Percentiles rank a stretch among this genome's conserved stretches.
Conservation (phyloP, 2,329 filamentous ascomycete species). For the Colletotrichum lindemuthianum region DNA sequence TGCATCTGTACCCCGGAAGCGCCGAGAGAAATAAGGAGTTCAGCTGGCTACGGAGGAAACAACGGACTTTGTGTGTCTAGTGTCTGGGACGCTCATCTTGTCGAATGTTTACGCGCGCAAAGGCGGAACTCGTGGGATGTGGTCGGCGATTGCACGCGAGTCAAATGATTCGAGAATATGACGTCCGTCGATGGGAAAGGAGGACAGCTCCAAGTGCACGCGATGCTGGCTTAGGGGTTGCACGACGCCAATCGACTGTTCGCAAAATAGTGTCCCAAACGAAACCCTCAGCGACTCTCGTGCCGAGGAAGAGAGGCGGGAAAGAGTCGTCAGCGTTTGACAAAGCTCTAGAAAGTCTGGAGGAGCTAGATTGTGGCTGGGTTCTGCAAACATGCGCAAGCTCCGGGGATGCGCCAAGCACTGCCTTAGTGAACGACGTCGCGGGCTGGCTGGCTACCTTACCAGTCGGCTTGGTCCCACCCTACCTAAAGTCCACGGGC, state of each 20-base stretch:
- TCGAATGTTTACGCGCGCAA: slow-evolving; percentile 19
- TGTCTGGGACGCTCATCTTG: slow-evolving; percentile 36
- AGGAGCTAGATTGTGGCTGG: slow-evolving; percentile 35
- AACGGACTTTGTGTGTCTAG: slow-evolving; percentile 37
- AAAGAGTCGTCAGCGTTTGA: slow-evolving; percentile 36
- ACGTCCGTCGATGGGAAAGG: slow-evolving; percentile 25
- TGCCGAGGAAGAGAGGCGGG: slow-evolving; percentile 31
- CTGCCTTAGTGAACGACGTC: no score
- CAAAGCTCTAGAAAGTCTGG: slow-evolving; percentile 30
- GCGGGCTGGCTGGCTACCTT: slow-evolving; percentile 10
- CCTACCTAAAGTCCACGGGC: neutral
- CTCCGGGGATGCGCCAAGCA: slow-evolving; percentile 34
- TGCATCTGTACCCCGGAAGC: slow-evolving; percentile 9
- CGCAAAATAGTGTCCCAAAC: neutral
- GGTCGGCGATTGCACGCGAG: slow-evolving; percentile 5
- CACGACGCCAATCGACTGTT: neutral
- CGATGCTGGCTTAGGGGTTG: slow-evolving; percentile 10
- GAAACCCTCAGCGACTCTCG: slow-evolving; percentile 18
- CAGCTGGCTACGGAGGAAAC: neutral
- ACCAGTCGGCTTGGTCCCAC: slow-evolving; percentile 23
- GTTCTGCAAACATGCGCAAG: slow-evolving; percentile 36
- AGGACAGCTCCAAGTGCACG: slow-evolving; percentile 27
- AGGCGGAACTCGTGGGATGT: slow-evolving; percentile 17
- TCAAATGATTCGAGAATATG: slow-evolving; percentile 31
- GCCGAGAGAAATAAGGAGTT: neutral